Evolutionary conservation across 192 early-diverging fungal genomes (phyloP).

Genomic region (Backusella tarrabulga): DNA sequence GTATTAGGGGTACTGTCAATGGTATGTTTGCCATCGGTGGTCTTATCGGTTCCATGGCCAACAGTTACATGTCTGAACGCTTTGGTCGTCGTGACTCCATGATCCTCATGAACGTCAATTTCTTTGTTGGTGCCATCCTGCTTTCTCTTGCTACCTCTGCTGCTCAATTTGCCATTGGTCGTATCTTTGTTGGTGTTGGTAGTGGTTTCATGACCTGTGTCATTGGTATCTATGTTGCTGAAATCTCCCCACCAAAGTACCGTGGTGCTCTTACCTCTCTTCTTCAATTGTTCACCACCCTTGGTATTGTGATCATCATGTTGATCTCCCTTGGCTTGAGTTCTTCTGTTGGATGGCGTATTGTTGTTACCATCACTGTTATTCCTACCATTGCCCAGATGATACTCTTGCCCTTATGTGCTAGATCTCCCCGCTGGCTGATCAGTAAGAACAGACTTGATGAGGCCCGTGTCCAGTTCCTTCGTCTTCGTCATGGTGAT

Average conservation of each 20-base stretch:
- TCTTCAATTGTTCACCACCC: constrained; percentile 54
- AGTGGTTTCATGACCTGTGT: constrained; percentile 54
- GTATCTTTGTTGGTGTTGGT: constrained; percentile 54
- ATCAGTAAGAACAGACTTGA: constrained; percentile 51
- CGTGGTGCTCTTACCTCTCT: constrained; percentile 50
- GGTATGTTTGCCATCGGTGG: constrained; percentile 64
- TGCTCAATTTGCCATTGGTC: constrained; percentile 40
- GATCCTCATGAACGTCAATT: constrained; percentile 49
- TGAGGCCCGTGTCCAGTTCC: constrained; percentile 61
- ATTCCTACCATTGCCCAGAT: constrained; percentile 57
- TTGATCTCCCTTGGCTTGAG: constrained; percentile 37
- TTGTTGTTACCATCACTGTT: constrained; percentile 42
- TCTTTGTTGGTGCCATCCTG: constrained; percentile 41
- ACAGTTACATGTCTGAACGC: constrained; percentile 52
- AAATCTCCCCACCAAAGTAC: constrained; percentile 43
- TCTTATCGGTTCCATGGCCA: constrained; percentile 59
- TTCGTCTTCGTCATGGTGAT: constrained; percentile 55
- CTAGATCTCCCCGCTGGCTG: constrained; percentile 70
- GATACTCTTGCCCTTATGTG: constrained; percentile 54
- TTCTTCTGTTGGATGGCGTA: constrained; percentile 46
- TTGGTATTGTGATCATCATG: constrained; percentile 54
- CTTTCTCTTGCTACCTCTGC: constrained; percentile 36
- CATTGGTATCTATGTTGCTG: constrained; percentile 54
- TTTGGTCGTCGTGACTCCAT: constrained; percentile 66
- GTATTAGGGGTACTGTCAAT: constrained; percentile 54